A percentile compares a stretch with the other conserved stretches of the same genome.
phyloP scores from a whole-genome alignment of 163 green algal species.

The Prototheca stagnorum region DNA sequence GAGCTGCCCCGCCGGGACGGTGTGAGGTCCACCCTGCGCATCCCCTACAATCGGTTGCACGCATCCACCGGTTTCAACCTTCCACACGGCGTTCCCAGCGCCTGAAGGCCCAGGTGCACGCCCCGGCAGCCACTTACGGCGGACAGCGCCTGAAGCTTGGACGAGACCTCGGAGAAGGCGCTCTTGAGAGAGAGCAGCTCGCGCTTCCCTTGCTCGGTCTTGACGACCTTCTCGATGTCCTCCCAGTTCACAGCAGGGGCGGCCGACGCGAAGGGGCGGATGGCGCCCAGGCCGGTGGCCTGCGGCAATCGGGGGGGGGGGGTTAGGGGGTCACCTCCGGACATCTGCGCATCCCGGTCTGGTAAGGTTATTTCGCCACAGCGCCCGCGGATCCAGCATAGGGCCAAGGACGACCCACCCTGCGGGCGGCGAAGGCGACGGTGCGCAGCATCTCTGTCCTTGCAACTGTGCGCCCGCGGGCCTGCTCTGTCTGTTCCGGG shows the following conservation, averaged over 20 bases:
- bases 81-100: no score
- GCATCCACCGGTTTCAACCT: no score
- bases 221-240: conserved; percentile 8
- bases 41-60: conserved; percentile 2
- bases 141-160: no score
- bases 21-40: no score
- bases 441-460: background rate
- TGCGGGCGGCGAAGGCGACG: background rate
- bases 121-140: no score
- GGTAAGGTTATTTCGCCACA: background rate
- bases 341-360: background rate
- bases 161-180: conserved; percentile 13
- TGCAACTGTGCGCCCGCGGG: no score
- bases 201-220: conserved; percentile 24
- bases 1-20: no score
- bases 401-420: background rate
- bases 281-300: no score
- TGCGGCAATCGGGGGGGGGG: background rate
- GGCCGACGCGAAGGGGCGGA: conserved; percentile 6
- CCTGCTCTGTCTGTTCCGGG: no score
- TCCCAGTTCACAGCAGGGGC: conserved; percentile 22
- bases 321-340: background rate
- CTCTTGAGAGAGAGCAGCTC: conserved; percentile 18
- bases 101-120: no score
- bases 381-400: background rate